Conservation (phyloP, 257 asterid species). For the Plantago ovata region DNA sequence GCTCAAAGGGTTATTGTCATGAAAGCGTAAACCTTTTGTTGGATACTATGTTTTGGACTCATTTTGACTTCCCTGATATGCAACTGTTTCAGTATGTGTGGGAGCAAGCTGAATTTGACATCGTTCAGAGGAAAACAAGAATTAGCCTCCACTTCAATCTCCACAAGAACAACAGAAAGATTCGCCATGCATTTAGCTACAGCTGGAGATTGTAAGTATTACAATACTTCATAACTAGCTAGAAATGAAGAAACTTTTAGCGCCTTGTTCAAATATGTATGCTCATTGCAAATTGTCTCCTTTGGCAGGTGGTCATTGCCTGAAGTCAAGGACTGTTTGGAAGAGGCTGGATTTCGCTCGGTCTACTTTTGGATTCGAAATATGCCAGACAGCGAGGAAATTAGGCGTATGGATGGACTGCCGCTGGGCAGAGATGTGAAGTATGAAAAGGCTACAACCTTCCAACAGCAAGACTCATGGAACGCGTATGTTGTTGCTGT, state of each 20-base stretch:
- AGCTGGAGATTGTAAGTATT: constrained; percentile 98
- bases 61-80: not conserved
- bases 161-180: constrained; percentile 61
- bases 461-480: constrained; percentile 96
- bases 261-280: not conserved
- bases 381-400: constrained; percentile 81
- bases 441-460: constrained; percentile 79
- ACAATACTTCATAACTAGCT: too few species aligned
- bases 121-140: constrained; percentile 84
- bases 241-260: not conserved
- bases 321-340: constrained; percentile 83
- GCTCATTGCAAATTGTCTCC: not conserved
- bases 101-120: constrained; percentile 96
- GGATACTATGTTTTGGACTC: not conserved
- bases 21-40: too few species aligned
- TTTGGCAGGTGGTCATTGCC: constrained; percentile 88
- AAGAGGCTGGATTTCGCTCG: constrained; percentile 82
- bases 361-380: constrained; percentile 83
- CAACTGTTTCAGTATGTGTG: constrained; percentile 56
- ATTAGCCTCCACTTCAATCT: constrained; percentile 94
- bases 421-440: constrained; percentile 65
- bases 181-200: constrained; percentile 89
- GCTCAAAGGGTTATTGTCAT: too few species aligned
- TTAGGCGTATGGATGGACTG: constrained; percentile 61
- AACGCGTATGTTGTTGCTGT: constrained; percentile 87